These are phyloP conservation scores for Pseudocercospora fuligena DNA, from an alignment of 2,329 filamentous ascomycete species.

Conservation along the genomic window DNA sequence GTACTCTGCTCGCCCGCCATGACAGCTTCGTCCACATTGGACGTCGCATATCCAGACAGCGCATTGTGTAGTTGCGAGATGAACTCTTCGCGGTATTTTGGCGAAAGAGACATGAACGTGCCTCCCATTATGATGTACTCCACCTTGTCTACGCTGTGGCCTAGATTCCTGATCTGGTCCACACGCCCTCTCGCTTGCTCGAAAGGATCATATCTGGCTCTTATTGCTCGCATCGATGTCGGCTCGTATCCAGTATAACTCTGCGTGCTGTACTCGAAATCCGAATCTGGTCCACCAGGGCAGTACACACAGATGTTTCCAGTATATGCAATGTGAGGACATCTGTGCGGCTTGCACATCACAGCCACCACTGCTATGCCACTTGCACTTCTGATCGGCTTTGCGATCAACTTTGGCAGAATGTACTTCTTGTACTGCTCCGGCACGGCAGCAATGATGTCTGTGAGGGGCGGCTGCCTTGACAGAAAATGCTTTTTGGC, in stretches of 20 bases:
- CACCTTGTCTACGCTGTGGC: constrained; percentile 97
- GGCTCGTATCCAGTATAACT: constrained; percentile 99
- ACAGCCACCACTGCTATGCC: constrained; percentile 98
- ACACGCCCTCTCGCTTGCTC: constrained; percentile 95
- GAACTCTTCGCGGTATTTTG: constrained; percentile 88
- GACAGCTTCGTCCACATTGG: constrained; percentile 93
- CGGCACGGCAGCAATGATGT: constrained; percentile 97
- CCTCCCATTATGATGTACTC: constrained; percentile 99
- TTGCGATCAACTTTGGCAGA: constrained; percentile 91
- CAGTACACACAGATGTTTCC: constrained; percentile 99
- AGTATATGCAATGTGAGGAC: constrained; percentile 96
- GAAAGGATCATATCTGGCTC: constrained; percentile 95
- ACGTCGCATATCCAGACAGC: constrained; percentile 91
- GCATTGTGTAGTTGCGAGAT: constrained; percentile 97
- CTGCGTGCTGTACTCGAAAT: constrained; percentile 99
- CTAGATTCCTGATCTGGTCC: constrained; percentile 93
- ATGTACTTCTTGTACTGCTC: constrained; percentile 99
- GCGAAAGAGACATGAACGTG: constrained; percentile 95
- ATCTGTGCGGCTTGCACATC: constrained; percentile 99
- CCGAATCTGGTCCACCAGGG: constrained; percentile 93
- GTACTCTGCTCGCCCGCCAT: constrained; percentile 94
- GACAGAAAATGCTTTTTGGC: constrained; percentile 90
- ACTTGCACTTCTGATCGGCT: constrained; percentile 93
- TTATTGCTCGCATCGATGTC: constrained; percentile 96
- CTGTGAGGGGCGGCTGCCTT: constrained; percentile 87